Conservation (phyloP, 768 basidiomycete genomes). For the Mycena vitilis region DNA sequence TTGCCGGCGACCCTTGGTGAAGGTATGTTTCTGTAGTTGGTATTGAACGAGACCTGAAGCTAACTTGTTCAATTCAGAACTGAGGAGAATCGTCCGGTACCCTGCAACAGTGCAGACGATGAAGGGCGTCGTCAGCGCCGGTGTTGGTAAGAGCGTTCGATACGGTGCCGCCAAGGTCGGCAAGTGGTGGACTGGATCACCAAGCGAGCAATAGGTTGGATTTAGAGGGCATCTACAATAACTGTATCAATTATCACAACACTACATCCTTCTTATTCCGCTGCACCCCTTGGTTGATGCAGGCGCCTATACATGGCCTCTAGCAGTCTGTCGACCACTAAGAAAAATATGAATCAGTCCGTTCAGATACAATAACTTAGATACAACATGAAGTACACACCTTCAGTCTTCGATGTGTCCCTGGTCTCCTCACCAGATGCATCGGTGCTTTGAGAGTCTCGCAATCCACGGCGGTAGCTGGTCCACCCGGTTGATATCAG, state of each 20-base stretch:
- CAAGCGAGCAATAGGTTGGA: slow-evolving; percentile 23
- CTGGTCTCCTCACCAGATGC: too few species aligned
- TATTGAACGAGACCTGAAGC: too few species aligned
- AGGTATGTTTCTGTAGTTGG: too few species aligned
- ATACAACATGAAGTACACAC: too few species aligned
- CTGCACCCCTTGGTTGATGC: not conserved
- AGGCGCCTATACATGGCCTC: too few species aligned
- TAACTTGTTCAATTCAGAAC: slow-evolving; percentile 59
- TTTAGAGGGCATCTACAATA: slow-evolving; percentile 23
- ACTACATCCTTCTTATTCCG: slow-evolving; percentile 3
- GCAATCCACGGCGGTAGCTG: too few species aligned
- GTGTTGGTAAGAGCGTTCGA: slow-evolving; percentile 78
- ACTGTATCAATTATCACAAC: slow-evolving; percentile 35
- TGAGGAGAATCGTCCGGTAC: slow-evolving; percentile 79
- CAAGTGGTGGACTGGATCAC: slow-evolving; percentile 79
- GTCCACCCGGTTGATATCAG: too few species aligned
- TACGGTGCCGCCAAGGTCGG: slow-evolving; percentile 82
- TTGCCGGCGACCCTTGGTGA: slow-evolving; percentile 64
- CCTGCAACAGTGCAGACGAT: slow-evolving; percentile 87
- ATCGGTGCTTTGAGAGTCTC: too few species aligned
- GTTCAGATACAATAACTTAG: too few species aligned
- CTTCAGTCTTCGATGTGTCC: too few species aligned
- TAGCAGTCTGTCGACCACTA: too few species aligned
- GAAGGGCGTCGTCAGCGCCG: slow-evolving; percentile 89
- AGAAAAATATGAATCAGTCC: too few species aligned